phyloP scores from a whole-genome alignment of 345 rosid species.

The Syzygium aromaticum region DNA sequence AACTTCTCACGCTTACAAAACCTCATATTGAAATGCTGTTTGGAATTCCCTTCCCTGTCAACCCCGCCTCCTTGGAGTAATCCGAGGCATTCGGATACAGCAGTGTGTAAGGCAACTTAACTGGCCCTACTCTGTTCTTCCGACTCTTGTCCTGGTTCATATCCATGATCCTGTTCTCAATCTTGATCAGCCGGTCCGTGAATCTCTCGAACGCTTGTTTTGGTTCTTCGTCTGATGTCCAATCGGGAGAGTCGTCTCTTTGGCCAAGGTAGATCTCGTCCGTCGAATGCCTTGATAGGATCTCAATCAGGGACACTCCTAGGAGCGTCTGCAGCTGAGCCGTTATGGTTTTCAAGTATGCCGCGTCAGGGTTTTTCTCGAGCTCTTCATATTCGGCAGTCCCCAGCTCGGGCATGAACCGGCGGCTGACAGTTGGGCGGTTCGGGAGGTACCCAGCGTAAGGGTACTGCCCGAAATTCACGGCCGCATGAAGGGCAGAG shows the following conservation, averaged over 20 bases:
- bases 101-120: constrained; percentile 68
- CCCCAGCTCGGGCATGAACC: constrained; percentile 92
- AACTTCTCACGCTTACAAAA: neutral
- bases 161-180: constrained; percentile 42
- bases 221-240: constrained; percentile 71
- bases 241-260: constrained; percentile 42
- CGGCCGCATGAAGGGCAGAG: constrained; percentile 94
- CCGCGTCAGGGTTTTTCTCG: constrained; percentile 34
- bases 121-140: constrained; percentile 78
- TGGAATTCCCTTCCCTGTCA: constrained; percentile 87
- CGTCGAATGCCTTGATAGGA: constrained; percentile 67
- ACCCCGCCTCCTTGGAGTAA: constrained; percentile 48
- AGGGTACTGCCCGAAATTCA: constrained; percentile 92
- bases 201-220: constrained; percentile 59
- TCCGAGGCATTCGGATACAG: constrained; percentile 70
- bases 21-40: constrained; percentile 73
- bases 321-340: constrained; percentile 83
- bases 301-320: constrained; percentile 80
- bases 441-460: constrained; percentile 95
- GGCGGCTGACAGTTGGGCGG: constrained; percentile 79
- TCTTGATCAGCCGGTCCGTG: constrained; percentile 32
- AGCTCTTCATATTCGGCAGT: constrained; percentile 61
- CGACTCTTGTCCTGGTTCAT: constrained; percentile 51
- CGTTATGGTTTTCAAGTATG: constrained; percentile 77
- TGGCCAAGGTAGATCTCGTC: constrained; percentile 91